Percentiles rank a stretch among this genome's conserved stretches.
These are phyloP conservation scores for Torulaspora globosa DNA, from an alignment of 1,139 yeast genomes.

Conservation along the genomic window DNA sequence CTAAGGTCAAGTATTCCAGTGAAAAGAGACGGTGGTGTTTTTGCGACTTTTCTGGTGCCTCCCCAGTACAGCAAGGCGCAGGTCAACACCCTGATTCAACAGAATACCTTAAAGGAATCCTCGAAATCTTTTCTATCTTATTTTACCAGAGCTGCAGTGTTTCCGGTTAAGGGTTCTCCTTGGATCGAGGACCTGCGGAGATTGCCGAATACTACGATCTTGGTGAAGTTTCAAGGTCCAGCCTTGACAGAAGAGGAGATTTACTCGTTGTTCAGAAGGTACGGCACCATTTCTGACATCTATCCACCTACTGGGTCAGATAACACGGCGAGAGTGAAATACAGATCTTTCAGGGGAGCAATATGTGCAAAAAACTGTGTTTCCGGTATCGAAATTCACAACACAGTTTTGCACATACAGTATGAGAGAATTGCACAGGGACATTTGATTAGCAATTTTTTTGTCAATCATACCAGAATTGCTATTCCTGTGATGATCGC, in stretches of 20 bases:
- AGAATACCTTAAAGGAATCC: slow-evolving; percentile 43
- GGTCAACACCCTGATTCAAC: slow-evolving; percentile 48
- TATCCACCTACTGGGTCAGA: slow-evolving; percentile 49
- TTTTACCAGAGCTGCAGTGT: slow-evolving; percentile 47
- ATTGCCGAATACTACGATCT: slow-evolving; percentile 59
- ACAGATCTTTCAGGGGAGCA: slow-evolving; percentile 59
- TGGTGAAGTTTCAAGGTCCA: slow-evolving; percentile 68
- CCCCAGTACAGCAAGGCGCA: slow-evolving; percentile 46
- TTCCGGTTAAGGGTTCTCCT: slow-evolving; percentile 83
- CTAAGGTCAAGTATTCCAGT: slow-evolving; percentile 58
- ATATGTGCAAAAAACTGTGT: slow-evolving; percentile 88
- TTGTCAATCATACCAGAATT: slow-evolving; percentile 76
- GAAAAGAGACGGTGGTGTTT: slow-evolving; percentile 87
- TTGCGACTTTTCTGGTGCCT: slow-evolving; percentile 71
- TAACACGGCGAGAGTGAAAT: slow-evolving; percentile 50
- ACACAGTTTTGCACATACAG: slow-evolving; percentile 67
- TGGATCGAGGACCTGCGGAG: slow-evolving; percentile 93
- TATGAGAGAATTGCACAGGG: slow-evolving; percentile 56
- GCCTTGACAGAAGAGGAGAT: slow-evolving; percentile 78
- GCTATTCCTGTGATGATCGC: slow-evolving; percentile 59
- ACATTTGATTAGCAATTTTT: slow-evolving; percentile 51
- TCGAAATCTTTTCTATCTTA: slow-evolving; percentile 34
- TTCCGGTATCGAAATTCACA: slow-evolving; percentile 63
- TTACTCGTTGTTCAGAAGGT: slow-evolving; percentile 77
- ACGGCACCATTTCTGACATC: slow-evolving; percentile 79